Evolutionary conservation across 169 alveolate species (phyloP).

Genomic region (Plasmodium sp.): DNA sequence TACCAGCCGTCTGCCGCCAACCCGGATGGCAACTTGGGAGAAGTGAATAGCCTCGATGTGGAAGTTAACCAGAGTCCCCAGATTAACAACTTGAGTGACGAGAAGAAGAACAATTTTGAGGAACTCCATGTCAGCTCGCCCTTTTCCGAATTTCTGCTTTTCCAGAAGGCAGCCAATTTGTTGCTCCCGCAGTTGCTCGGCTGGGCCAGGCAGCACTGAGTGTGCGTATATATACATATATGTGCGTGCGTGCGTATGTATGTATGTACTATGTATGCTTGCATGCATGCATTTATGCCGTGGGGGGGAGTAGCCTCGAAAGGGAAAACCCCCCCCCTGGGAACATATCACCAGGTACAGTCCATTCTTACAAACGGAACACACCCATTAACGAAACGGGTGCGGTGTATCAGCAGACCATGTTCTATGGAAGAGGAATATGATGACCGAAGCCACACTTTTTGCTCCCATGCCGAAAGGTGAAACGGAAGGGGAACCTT

Average conservation of each 20-base stretch:
- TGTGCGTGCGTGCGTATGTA: no score
- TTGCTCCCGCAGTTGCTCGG: conserved; percentile 64
- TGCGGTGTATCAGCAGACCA: background rate
- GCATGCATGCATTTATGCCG: background rate
- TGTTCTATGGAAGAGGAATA: background rate
- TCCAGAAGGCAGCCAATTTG: conserved; percentile 68
- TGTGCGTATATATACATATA: background rate
- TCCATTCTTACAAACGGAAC: background rate
- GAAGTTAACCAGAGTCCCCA: conserved; percentile 29
- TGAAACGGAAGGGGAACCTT: background rate
- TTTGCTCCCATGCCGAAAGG: background rate
- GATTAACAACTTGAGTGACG: conserved; percentile 35
- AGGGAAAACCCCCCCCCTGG: background rate
- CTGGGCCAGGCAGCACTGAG: conserved; percentile 52
- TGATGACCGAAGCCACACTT: background rate
- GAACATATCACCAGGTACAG: background rate
- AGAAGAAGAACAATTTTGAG: conserved; percentile 39
- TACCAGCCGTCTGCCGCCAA: conserved; percentile 29
- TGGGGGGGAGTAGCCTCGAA: background rate
- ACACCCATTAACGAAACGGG: background rate
- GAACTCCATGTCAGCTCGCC: conserved; percentile 60
- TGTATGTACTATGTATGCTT: background rate
- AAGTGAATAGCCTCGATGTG: conserved; percentile 22
- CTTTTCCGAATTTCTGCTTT: conserved; percentile 53
- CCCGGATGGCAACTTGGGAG: conserved; percentile 37